Conservation (phyloP, 1,284 basidiomycete genomes). For the Austroboletus niveus region DNA sequence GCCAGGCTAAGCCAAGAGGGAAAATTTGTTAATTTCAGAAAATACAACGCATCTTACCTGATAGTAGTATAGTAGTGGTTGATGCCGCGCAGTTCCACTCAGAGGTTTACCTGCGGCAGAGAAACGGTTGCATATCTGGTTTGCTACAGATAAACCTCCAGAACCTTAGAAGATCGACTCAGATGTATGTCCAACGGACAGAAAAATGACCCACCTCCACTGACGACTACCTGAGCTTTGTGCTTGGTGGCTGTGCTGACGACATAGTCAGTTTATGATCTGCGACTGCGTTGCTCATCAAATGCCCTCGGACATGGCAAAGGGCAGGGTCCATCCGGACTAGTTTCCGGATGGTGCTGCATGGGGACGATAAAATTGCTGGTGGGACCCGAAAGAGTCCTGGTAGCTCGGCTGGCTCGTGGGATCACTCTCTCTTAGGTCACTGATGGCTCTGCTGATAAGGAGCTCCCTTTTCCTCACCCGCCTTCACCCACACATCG, state of each 20-base stretch:
- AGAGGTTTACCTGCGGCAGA: constrained; percentile 65
- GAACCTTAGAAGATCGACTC: constrained; percentile 48
- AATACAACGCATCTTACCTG: constrained; percentile 46
- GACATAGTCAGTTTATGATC: neutral
- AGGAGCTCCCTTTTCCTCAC: no score
- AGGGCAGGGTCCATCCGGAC: no score
- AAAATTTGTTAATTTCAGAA: constrained; percentile 7
- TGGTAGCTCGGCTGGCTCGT: no score
- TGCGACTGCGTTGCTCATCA: no score
- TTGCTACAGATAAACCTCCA: constrained; percentile 75
- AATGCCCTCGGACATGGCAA: no score
- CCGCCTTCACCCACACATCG: no score
- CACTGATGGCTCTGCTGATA: no score
- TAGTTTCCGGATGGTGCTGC: no score
- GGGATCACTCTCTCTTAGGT: no score
- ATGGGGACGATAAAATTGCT: no score
- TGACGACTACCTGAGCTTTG: constrained; percentile 59
- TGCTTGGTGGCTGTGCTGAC: constrained; percentile 42
- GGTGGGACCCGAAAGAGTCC: no score
- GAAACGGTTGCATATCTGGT: constrained; percentile 83
- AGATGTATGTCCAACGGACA: neutral
- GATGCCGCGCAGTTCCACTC: constrained; percentile 23
- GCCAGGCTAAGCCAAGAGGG: constrained; percentile 60
- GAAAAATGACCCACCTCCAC: constrained; percentile 47
- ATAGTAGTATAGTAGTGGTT: constrained; percentile 51